phyloP scores from a whole-genome alignment of 2,329 filamentous ascomycete species.

The Diplodia scrobiculata region DNA sequence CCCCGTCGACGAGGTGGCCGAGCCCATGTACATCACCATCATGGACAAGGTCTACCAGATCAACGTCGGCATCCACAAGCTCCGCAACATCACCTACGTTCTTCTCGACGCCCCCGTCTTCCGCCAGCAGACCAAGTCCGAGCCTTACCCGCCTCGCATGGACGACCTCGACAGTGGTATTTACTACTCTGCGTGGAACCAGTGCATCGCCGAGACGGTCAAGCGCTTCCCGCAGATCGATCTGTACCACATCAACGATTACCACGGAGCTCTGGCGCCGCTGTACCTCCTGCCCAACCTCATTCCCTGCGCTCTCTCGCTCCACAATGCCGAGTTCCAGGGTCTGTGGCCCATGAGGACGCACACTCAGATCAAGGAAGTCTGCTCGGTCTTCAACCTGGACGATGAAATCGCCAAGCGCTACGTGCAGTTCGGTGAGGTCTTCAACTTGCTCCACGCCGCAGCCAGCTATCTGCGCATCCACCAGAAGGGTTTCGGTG shows the following conservation, averaged over 20 bases:
- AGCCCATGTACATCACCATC: slow-evolving; percentile 65
- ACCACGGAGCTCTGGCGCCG: slow-evolving; percentile 64
- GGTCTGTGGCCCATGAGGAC: slow-evolving; percentile 64
- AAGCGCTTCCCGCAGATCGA: slow-evolving; percentile 60
- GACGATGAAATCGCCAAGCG: slow-evolving; percentile 58
- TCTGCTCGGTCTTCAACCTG: slow-evolving; percentile 64
- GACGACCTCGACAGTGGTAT: slow-evolving; percentile 69
- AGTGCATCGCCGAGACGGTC: slow-evolving; percentile 66
- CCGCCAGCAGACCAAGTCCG: slow-evolving; percentile 62
- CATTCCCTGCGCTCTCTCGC: slow-evolving; percentile 63
- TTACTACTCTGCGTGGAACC: slow-evolving; percentile 67
- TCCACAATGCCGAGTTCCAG: slow-evolving; percentile 71
- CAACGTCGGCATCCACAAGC: slow-evolving; percentile 63
- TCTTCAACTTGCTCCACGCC: slow-evolving; percentile 70
- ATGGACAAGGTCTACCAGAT: slow-evolving; percentile 63
- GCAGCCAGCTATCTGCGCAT: slow-evolving; percentile 66
- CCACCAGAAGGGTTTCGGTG: slow-evolving; percentile 68
- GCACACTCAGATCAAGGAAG: slow-evolving; percentile 58
- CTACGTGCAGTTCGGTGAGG: slow-evolving; percentile 68
- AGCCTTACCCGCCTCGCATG: slow-evolving; percentile 69
- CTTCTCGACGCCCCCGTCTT: slow-evolving; percentile 68
- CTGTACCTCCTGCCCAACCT: slow-evolving; percentile 65
- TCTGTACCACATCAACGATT: slow-evolving; percentile 67
- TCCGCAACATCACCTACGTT: slow-evolving; percentile 69
- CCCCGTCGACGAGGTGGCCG: slow-evolving; percentile 59